Percentiles rank a stretch among this genome's conserved stretches.
Conservation (phyloP, 2,329 filamentous ascomycete genomes). For the Geosmithia putterillii region DNA sequence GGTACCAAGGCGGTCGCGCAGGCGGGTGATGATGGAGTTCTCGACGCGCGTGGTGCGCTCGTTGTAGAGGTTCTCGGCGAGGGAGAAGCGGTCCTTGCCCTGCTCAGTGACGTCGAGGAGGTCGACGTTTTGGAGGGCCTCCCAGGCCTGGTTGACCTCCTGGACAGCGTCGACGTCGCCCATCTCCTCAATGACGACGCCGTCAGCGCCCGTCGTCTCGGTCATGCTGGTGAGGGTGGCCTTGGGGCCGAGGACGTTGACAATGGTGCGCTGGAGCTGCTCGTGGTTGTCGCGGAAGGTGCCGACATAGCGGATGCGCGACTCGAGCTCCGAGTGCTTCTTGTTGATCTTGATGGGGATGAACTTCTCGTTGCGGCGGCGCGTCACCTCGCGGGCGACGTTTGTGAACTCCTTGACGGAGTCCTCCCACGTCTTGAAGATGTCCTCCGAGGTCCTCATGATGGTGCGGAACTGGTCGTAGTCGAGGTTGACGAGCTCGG, state of each 20-base stretch:
- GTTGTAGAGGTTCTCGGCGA: slow-evolving; percentile 92
- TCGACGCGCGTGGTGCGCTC: slow-evolving; percentile 94
- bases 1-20: slow-evolving; percentile 84
- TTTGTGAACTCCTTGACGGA: slow-evolving; percentile 97
- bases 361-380: slow-evolving; percentile 91
- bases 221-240: slow-evolving; percentile 40
- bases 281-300: slow-evolving; percentile 97
- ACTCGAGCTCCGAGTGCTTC: slow-evolving; percentile 78
- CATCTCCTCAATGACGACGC: slow-evolving; percentile 79
- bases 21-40: slow-evolving; percentile 92
- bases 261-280: slow-evolving; percentile 89
- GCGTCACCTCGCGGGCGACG: slow-evolving; percentile 86
- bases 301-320: slow-evolving; percentile 82
- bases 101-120: slow-evolving; percentile 83
- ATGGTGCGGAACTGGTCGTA: slow-evolving; percentile 81
- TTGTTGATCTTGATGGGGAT: slow-evolving; percentile 94
- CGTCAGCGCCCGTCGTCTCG: slow-evolving; percentile 41
- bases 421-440: slow-evolving; percentile 91
- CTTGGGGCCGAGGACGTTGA: slow-evolving; percentile 84
- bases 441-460: slow-evolving; percentile 71
- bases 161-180: slow-evolving; percentile 95
- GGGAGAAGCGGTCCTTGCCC: slow-evolving; percentile 84
- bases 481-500: slow-evolving; percentile 80
- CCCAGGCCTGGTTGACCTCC: slow-evolving; percentile 90
- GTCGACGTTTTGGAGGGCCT: slow-evolving; percentile 87